Conservation (phyloP, 2,329 filamentous ascomycete species). For the Cadophora sp. region DNA sequence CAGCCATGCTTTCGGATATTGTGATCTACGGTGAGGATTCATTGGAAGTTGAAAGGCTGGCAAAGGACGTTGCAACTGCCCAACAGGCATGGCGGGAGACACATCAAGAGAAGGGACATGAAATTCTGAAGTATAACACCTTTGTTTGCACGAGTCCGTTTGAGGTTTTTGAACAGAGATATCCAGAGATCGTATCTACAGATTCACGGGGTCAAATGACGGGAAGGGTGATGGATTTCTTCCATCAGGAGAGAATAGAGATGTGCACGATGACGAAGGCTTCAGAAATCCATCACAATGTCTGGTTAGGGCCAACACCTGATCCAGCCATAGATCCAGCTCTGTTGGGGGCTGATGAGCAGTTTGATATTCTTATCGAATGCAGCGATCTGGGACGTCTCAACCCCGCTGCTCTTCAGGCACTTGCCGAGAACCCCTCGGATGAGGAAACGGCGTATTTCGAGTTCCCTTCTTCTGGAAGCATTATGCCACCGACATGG, state of each 20-base stretch:
- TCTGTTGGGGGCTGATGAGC: slow-evolving; percentile 56
- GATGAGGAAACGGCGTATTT: slow-evolving; percentile 54
- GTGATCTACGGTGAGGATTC: slow-evolving; percentile 85
- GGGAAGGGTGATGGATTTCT: slow-evolving; percentile 84
- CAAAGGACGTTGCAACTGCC: slow-evolving; percentile 73
- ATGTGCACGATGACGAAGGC: slow-evolving; percentile 94
- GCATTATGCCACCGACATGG: slow-evolving; percentile 84
- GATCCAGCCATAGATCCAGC: slow-evolving; percentile 59
- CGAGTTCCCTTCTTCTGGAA: slow-evolving; percentile 94
- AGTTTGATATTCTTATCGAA: slow-evolving; percentile 87
- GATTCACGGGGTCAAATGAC: slow-evolving; percentile 75
- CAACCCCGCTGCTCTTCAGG: slow-evolving; percentile 69
- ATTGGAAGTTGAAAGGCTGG: slow-evolving; percentile 66
- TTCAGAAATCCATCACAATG: slow-evolving; percentile 86
- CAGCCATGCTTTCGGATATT: slow-evolving; percentile 88
- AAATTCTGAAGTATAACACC: slow-evolving; percentile 77
- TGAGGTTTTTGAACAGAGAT: slow-evolving; percentile 71
- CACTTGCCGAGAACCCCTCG: slow-evolving; percentile 61
- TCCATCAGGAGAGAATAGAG: slow-evolving; percentile 85
- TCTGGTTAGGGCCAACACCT: slow-evolving; percentile 89
- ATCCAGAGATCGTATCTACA: slow-evolving; percentile 76
- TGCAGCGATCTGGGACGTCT: slow-evolving; percentile 85
- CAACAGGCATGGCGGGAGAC: slow-evolving; percentile 77
- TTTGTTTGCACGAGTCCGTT: slow-evolving; percentile 76
- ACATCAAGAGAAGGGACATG: slow-evolving; percentile 61